Evolutionary conservation across 208 protist genomes (phyloP), one percentile per base, ranked within the genome.

Genomic region (Zelonia costaricensis): DNA sequence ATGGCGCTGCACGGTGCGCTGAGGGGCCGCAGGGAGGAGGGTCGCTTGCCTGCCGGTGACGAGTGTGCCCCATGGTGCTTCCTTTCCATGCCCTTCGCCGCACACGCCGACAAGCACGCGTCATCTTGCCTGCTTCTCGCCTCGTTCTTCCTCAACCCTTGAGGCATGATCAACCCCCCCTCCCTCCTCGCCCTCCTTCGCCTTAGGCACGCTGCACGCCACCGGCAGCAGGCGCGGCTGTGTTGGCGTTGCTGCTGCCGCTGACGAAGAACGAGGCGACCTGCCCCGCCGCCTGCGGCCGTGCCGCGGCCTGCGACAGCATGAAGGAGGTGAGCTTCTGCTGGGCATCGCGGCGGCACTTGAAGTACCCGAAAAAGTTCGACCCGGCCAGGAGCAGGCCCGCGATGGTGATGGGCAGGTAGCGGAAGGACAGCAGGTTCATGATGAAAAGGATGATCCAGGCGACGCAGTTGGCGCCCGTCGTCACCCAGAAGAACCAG

Each of bases 301-400:
- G 63, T 38, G 81, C 55, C 16, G 65, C 74, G 12, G 82, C 89
- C 42, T 79, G 76, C 30, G 66, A 51, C 1, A 86, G 44, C 72
- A 95, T 75, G 43, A 84, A 95, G 22, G 71, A 56, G 0, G 84
- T 83, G 16, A 95, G 22, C 22, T 66, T 65, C 60, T 72, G 78
- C 62, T 80, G 66, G 15, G 88, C 88, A 42, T 95, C 89, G 5
- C 84, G 69, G 22, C 82, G 75, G 62, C 91, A 96, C 62, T 94
- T 94, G 42, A 93, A 52, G 62, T 94, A 96, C 33, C 91, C 87
- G n/a, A 88, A 40, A 5, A 91, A 62, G 52, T 96, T 96, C 15
- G 80, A 44, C 1, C 77, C 78, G 25, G 73, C 65, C 8, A 95
- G 64, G 23, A 87, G 47, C 23, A 80, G 45, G 12, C 86, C 89